These are phyloP conservation scores for Capsicum chinense DNA, from an alignment of 257 asterid species.

Conservation along the genomic window DNA sequence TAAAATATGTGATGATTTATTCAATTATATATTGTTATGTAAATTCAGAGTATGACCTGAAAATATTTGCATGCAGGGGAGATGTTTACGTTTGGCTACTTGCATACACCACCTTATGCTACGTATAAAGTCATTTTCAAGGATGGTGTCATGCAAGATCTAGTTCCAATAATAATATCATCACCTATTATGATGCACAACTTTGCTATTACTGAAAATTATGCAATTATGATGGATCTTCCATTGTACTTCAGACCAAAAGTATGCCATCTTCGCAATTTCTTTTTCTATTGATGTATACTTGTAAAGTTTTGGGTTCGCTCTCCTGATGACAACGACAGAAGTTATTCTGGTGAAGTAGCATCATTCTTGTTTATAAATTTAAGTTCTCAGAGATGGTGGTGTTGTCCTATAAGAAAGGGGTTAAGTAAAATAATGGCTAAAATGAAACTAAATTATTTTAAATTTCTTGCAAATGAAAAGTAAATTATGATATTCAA, in stretches of 20 bases:
- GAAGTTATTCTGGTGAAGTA: no score
- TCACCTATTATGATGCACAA: constrained; percentile 94
- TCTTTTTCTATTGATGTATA: background rate
- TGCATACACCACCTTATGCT: constrained; percentile 71
- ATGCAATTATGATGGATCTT: constrained; percentile 91
- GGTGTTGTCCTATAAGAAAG: no score
- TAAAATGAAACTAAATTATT: no score
- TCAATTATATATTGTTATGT: background rate
- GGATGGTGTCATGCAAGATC: constrained; percentile 91
- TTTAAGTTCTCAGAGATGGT: no score
- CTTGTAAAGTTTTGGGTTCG: no score
- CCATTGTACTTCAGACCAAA: constrained; percentile 83
- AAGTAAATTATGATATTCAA: no score
- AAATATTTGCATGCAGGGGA: constrained; percentile 66
- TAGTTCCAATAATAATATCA: constrained; percentile 28
- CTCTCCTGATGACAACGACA: no score
- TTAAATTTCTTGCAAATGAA: no score
- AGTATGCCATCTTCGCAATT: constrained; percentile 47
- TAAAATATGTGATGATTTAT: background rate
- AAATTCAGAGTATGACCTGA: constrained; percentile 28
- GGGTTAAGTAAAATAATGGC: no score
- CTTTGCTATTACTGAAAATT: constrained; percentile 97
- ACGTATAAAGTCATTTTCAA: constrained; percentile 90
- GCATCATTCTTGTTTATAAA: no score
- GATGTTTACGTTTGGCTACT: constrained; percentile 93